Evolutionary conservation across 108 stramenopile genomes (phyloP), one percentile per base, ranked within the genome.

Genomic region (Poteriospumella lacustris): DNA sequence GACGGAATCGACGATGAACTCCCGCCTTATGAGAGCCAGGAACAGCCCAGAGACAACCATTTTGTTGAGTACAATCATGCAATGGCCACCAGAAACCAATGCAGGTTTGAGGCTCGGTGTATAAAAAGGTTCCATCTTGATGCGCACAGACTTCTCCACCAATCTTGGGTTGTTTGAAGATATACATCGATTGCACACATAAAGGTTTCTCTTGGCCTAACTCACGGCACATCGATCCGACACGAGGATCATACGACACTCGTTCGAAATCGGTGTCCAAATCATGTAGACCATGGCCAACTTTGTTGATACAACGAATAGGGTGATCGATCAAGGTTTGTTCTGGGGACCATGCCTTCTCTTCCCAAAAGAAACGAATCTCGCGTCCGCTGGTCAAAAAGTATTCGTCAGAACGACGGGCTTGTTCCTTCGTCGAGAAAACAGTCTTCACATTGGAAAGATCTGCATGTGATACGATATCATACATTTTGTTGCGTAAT

Each of bases 41-140:
- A 34, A 85, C 80, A n/a, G 85, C 85, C 83, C 83, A 85, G 9
- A 85, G 78, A 40, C 85, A 85, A 1, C 85, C 85, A 76, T 85
- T 85, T 0, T 75, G 39, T 44, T 56, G 43, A 29, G 78, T 78
- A 56, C 83, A 84, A 68, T 82, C 83, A 40, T 84, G 82, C 43
- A 85, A 68, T 43, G 83, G 78, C 85, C 85, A 85, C 85, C 85
- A 85, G 39, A 81, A 82, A 43, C 85, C 85, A 29, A 84, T 33
- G 41, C 81, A 81, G 33, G 78, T 69, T 62, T 85, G 85, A 0
- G 85, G 85, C 76, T 84, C 84, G 73, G 85, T 86, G 58, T 85
- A 86, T 15, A 86, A 72, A 43, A 86, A 86, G 9, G 85, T 68
- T 3, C 85, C 85, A 58, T 86, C 85, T 78, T 86, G 85, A 70